These are phyloP conservation scores for Anisodus tanguticus DNA, from an alignment of 257 asterid species.

Conservation along the genomic window DNA sequence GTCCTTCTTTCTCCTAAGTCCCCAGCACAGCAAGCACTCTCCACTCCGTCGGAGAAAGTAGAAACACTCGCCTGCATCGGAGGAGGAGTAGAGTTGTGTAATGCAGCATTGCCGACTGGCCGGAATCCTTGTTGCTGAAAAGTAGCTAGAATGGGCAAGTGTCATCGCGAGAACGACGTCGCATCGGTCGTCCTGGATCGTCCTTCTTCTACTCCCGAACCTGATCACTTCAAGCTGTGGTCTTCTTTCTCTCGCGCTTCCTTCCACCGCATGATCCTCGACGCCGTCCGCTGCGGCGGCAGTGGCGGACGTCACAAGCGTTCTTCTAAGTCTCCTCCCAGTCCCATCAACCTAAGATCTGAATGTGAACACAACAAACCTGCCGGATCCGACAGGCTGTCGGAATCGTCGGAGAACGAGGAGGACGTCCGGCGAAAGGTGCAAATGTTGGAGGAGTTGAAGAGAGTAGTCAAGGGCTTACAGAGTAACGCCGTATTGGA, in stretches of 20 bases:
- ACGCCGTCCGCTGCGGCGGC: slow-evolving; percentile 75
- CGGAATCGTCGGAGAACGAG: slow-evolving; percentile 76
- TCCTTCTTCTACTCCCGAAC: slow-evolving; percentile 34
- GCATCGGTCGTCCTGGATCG: slow-evolving; percentile 69
- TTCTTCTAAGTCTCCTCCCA: slow-evolving; percentile 26
- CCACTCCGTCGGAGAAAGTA: not conserved
- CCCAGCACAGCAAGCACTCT: too few relatives aligned
- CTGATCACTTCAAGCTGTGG: slow-evolving; percentile 55
- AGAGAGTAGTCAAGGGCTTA: slow-evolving; percentile 47
- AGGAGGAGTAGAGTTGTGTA: not conserved
- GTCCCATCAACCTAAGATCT: slow-evolving; percentile 35
- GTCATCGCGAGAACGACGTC: slow-evolving; percentile 44
- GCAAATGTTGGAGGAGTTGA: slow-evolving; percentile 59
- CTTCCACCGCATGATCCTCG: slow-evolving; percentile 58
- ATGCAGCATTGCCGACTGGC: slow-evolving; percentile 26
- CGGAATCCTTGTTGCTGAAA: not conserved
- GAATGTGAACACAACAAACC: slow-evolving; percentile 30
- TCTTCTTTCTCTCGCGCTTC: slow-evolving; percentile 39
- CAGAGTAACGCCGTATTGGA: slow-evolving; percentile 51
- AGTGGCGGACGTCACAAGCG: slow-evolving; percentile 37
- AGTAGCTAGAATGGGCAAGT: slow-evolving; percentile 47
- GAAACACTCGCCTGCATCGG: not conserved
- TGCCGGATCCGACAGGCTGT: slow-evolving; percentile 59
- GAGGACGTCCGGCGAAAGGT: slow-evolving; percentile 59
- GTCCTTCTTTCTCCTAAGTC: too few relatives aligned